Evolutionary conservation across 441 rosid species (phyloP), one percentile per base, ranked within the genome.

Genomic region (Breynia disticha): DNA sequence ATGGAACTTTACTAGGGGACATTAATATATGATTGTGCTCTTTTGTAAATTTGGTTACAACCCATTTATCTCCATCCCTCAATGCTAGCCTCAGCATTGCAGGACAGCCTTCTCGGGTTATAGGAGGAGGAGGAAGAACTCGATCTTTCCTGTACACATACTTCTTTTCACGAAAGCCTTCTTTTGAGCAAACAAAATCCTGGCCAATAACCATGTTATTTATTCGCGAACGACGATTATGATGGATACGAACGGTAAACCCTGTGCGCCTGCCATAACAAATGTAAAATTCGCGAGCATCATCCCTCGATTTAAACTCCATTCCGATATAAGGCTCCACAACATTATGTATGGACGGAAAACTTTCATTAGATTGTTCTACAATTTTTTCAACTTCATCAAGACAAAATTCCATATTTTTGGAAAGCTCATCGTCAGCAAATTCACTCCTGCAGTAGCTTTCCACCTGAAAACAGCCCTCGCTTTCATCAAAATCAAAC

Each of bases 171-270:
- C 83, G 83, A 52, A 70, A 78, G 6, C 83, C 80, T 64, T 78
- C 83, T 59, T 72, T 78, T 6, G 80, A 75, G 64, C 83, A 78
- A 54, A 78, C 83, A 68, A 75, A 78, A 71, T 78, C 83, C 70
- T 78, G 80, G 50, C 83, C 80, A 17, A 78, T 78, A 41, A 75
- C 78, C 51, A 53, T 49, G 22, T 75, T 78, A 56, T 78, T 75
- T 53, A 78, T 70, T 19, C 80, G 62, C 14, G 80, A 79, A 35
- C 84, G 75, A 5, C 80, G 61, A 57, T 79, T 79, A 63, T 75
- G 80, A 69, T 75, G 83, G 56, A 79, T 73, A 11, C 80, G 75
- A 13, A 79, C 75, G 0, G 75, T 71, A 44, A 79, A 79, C 47
- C 83, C 79, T 43, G 59, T 62, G 5, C 16, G 61, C 59, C 80